phyloP scores from a whole-genome alignment of 352 stramenopile species.

The Globisporangium camurandrum region DNA sequence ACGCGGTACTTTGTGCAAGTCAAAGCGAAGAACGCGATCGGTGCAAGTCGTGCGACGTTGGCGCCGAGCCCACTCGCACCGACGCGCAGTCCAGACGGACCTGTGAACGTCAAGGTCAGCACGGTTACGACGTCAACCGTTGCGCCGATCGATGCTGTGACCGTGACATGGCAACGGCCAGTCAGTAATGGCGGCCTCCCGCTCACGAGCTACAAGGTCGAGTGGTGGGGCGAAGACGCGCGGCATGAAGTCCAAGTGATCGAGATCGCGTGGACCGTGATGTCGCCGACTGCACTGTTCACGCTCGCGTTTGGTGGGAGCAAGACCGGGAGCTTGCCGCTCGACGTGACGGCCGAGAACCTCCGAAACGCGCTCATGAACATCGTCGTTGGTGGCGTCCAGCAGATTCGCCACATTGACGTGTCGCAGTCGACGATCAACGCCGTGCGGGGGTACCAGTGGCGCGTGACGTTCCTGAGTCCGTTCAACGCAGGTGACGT shows the following conservation, averaged over 20 bases:
- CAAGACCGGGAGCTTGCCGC: slow-evolving; percentile 57
- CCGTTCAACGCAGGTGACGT: slow-evolving; percentile 37
- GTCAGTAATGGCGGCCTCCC: slow-evolving; percentile 43
- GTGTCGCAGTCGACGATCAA: slow-evolving; percentile 55
- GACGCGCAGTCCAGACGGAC: slow-evolving; percentile 33
- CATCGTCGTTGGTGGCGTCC: slow-evolving; percentile 31
- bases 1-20: slow-evolving; percentile 84
- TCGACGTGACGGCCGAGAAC: slow-evolving; percentile 72
- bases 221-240: slow-evolving; percentile 61
- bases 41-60: slow-evolving; percentile 54
- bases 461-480: slow-evolving; percentile 65
- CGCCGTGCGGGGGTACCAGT: slow-evolving; percentile 61
- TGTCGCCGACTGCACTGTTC: slow-evolving; percentile 42
- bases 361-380: slow-evolving; percentile 86
- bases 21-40: slow-evolving; percentile 61
- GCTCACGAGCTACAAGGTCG: slow-evolving; percentile 73
- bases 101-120: slow-evolving; percentile 52
- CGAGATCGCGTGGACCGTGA: slow-evolving; percentile 71
- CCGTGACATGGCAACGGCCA: slow-evolving; percentile 68
- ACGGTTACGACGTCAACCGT: slow-evolving; percentile 31
- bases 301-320: slow-evolving; percentile 73
- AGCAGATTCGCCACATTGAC: slow-evolving; percentile 34
- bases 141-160: slow-evolving; percentile 47
- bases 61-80: slow-evolving; percentile 49
- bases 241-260: slow-evolving; percentile 79